Evolutionary conservation across 768 basidiomycete species (phyloP).

Genomic region (Rhodotorula taiwanensis): DNA sequence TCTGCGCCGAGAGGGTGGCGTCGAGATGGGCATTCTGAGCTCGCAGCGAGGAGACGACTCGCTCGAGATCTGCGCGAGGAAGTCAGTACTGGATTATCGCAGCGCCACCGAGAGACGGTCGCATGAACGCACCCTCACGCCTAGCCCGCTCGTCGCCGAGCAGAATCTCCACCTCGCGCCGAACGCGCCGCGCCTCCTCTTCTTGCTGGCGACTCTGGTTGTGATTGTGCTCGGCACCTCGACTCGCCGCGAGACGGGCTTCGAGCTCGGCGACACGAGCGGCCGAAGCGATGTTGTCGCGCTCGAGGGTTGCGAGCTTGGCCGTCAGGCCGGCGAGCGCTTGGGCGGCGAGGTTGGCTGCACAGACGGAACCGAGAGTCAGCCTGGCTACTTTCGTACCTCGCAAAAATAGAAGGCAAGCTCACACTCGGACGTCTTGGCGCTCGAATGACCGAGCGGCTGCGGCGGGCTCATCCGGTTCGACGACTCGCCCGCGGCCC

Average conservation of each 20-base stretch:
- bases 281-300: constrained; percentile 32
- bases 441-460: background rate
- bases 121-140: background rate
- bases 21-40: constrained; percentile 19
- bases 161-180: constrained; percentile 20
- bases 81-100: too few relatives aligned
- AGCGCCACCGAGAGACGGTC: background rate
- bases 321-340: constrained; percentile 19
- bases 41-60: background rate
- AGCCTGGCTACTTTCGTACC: background rate
- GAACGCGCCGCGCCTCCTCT: constrained; percentile 10
- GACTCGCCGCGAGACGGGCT: background rate
- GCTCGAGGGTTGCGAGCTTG: constrained; percentile 28
- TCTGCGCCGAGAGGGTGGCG: background rate
- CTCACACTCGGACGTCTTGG: constrained; percentile 26
- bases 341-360: constrained; percentile 29
- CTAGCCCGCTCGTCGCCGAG: constrained; percentile 9
- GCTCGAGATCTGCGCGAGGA: background rate
- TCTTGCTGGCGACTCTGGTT: background rate
- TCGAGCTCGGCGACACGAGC: constrained; percentile 36
- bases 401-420: background rate
- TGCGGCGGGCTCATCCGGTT: background rate
- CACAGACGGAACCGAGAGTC: too few relatives aligned
- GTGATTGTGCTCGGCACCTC: background rate
- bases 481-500: background rate